phyloP scores from a whole-genome alignment of 2,329 filamentous ascomycete genomes.

The Colletotrichum cordylinicola region DNA sequence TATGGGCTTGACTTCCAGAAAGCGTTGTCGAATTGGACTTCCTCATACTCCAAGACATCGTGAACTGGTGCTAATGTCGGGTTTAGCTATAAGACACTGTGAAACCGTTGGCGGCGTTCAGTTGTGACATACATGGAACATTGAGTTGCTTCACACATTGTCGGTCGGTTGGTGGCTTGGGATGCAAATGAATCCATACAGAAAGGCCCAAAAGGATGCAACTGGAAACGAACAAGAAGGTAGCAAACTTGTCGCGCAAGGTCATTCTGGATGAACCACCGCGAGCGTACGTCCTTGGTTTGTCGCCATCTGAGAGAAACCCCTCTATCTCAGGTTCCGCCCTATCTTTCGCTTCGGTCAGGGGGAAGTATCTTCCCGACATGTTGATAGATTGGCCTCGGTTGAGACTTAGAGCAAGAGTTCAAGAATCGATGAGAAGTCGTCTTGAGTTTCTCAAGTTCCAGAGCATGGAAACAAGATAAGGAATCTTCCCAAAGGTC shows the following conservation, averaged over 20 bases:
- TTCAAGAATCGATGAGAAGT: not conserved
- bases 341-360: not conserved
- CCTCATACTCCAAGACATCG: not conserved
- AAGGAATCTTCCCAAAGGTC: not conserved
- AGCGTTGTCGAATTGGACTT: conserved; percentile 6
- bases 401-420: not conserved
- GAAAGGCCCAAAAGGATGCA: not conserved
- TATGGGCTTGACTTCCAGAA: conserved; percentile 12
- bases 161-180: not conserved
- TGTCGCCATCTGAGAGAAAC: not conserved
- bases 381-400: not conserved
- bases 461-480: not conserved
- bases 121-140: not conserved
- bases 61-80: not conserved
- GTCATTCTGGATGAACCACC: not conserved
- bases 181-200: not conserved
- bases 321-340: not conserved
- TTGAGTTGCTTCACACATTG: not conserved
- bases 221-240: not conserved
- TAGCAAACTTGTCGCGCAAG: not conserved
- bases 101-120: not conserved
- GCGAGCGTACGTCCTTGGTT: not conserved
- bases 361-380: not conserved
- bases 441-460: not conserved
- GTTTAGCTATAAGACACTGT: not conserved